Evolutionary conservation across 2,329 filamentous ascomycete species (phyloP).

Genomic region (Penicillium hesseltinei): DNA sequence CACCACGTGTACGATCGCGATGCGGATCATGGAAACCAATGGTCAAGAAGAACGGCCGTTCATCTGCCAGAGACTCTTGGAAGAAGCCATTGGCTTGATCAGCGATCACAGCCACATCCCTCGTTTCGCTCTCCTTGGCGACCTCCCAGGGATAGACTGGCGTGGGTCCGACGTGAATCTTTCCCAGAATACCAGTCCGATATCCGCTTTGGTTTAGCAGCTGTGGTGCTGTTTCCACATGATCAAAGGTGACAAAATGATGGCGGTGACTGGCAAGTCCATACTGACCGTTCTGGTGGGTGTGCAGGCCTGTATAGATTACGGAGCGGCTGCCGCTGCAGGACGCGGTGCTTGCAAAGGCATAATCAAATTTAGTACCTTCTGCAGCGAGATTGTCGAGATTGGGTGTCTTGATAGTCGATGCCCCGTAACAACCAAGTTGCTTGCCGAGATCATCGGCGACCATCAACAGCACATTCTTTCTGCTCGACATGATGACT

Average conservation of each 20-base stretch:
- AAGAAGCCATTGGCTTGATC: conserved; percentile 43
- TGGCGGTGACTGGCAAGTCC: conserved; percentile 41
- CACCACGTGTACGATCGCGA: conserved; percentile 42
- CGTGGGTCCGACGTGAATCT: conserved; percentile 49
- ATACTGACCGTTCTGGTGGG: conserved; percentile 49
- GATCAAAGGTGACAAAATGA: conserved; percentile 48
- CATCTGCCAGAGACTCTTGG: conserved; percentile 28
- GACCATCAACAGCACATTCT: conserved; percentile 43
- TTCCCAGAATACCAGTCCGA: conserved; percentile 49
- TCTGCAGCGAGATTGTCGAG: conserved; percentile 42
- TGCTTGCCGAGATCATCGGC: conserved; percentile 46
- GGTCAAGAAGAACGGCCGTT: conserved; percentile 47
- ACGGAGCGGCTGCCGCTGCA: conserved; percentile 50
- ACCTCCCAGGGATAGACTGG: conserved; percentile 46
- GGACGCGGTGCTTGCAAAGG: conserved; percentile 37
- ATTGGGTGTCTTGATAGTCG: conserved; percentile 38
- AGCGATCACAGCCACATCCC: conserved; percentile 46
- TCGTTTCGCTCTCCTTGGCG: conserved; percentile 42
- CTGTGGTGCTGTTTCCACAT: conserved; percentile 44
- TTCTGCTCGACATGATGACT: conserved; percentile 6
- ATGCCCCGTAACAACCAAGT: conserved; percentile 37
- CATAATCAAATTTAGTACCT: conserved; percentile 39
- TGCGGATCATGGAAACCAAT: conserved; percentile 51
- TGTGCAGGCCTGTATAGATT: conserved; percentile 52
- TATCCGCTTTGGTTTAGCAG: conserved; percentile 44